These are phyloP conservation scores for Candida namnaoensis DNA, from an alignment of 805 yeast genomes.

Conservation along the genomic window DNA sequence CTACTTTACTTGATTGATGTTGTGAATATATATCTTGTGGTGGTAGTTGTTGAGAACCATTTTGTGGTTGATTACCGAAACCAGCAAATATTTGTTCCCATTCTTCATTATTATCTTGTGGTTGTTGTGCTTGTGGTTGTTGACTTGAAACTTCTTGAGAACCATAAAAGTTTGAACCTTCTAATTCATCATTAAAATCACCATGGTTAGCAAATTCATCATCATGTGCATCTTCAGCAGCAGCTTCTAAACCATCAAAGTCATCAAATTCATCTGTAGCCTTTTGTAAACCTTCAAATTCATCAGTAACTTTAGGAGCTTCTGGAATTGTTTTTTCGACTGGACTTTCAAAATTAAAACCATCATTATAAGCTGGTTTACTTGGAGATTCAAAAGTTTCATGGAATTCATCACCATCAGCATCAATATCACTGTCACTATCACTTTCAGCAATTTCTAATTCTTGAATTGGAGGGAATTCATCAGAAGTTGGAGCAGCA, in stretches of 20 bases:
- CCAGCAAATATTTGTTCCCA: slow-evolving; percentile 95
- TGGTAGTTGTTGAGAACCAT: slow-evolving; percentile 8
- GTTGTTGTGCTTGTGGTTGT: slow-evolving; percentile 3
- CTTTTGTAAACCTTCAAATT: slow-evolving; percentile 35
- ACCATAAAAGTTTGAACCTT: slow-evolving; percentile 15
- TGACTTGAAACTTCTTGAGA: slow-evolving; percentile 7
- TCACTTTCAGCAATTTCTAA: slow-evolving; percentile 44
- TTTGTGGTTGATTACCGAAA: slow-evolving; percentile 48
- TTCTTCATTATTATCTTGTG: slow-evolving; percentile 49
- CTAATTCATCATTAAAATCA: slow-evolving; percentile 12
- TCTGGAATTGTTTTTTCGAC: slow-evolving; percentile 8
- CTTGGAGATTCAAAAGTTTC: slow-evolving; percentile 29
- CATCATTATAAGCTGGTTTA: slow-evolving; percentile 2
- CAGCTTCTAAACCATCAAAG: slow-evolving; percentile 34
- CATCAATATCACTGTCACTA: slow-evolving; percentile 25
- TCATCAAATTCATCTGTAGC: slow-evolving; percentile 32
- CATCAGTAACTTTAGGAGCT: slow-evolving; percentile 17
- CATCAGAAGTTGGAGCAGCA: slow-evolving; percentile 19
- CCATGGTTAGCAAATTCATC: slow-evolving; percentile 16
- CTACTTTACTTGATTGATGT: slow-evolving; percentile 2
- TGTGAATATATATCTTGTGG: slow-evolving; percentile 1
- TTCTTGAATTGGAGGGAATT: slow-evolving; percentile 58
- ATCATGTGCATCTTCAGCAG: slow-evolving; percentile 23
- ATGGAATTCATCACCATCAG: slow-evolving; percentile 21
- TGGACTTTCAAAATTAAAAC: slow-evolving; percentile 1